phyloP scores from a whole-genome alignment of 2,329 filamentous ascomycete species.

The Fusarium bactridioides region DNA sequence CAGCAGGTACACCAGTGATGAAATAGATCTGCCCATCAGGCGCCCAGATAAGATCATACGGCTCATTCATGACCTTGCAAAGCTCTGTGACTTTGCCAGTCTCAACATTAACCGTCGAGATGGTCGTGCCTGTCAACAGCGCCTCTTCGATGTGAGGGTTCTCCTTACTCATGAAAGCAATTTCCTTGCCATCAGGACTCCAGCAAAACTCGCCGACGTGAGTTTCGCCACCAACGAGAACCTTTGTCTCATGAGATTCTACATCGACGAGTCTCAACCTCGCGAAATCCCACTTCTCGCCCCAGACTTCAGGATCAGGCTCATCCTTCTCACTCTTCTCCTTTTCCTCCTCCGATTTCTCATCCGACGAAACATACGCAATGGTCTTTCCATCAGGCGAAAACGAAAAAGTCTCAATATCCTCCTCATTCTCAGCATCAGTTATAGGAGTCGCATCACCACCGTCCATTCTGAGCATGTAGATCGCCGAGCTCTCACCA shows the following conservation, averaged over 20 bases:
- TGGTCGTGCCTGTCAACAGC: constrained; percentile 5
- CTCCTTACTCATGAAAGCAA: constrained; percentile 1
- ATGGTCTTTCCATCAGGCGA: constrained; percentile 17
- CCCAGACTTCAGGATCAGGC: constrained; percentile 48
- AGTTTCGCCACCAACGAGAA: constrained; percentile 5
- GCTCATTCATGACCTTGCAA: constrained; percentile 8
- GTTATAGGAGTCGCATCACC: constrained; percentile 28
- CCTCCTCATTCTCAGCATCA: constrained; percentile 12
- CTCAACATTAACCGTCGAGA: constrained; percentile 12
- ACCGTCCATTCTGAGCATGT: constrained; percentile 25
- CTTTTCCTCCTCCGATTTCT: constrained; percentile 6
- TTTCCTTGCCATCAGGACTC: constrained; percentile 30
- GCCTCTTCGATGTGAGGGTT: constrained; percentile 26
- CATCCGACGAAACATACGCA: constrained; percentile 27
- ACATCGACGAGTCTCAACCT: constrained; percentile 45
- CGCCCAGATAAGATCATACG: constrained; percentile 15
- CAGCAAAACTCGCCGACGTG: constrained; percentile 21
- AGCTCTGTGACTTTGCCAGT: constrained; percentile 7
- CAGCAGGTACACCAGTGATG: constrained; percentile 8
- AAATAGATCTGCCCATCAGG: constrained; percentile 27
- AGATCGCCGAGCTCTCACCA: constrained; percentile 41
- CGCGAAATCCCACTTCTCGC: constrained; percentile 45
- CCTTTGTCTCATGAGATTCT: constrained; percentile 27
- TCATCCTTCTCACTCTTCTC: constrained; percentile 41
- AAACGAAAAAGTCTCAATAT: constrained; percentile 15